Base-by-base conservation (phyloP, 768 basidiomycete genomes). In the Lentinus tigrinus region DNA sequence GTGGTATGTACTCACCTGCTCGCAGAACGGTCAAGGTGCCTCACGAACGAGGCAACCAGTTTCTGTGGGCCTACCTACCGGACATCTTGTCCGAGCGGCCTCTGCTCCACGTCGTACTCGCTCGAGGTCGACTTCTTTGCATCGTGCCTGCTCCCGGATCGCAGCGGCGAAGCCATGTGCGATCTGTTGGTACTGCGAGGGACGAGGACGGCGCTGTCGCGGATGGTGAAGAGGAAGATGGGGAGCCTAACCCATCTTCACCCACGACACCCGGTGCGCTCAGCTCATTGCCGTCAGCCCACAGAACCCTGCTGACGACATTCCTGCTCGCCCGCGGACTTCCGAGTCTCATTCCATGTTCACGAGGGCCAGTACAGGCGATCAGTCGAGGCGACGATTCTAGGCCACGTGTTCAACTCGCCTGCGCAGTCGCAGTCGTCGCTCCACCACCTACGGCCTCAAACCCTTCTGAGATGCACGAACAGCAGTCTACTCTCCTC, bases 211-310 rank as follows among this genome's bases (percentile, higher is more conserved):
- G 84, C 7, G 85, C 85, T 10, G 64, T 47, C 1, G 64, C 63
- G 34, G 62, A 40, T 4, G 87, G 84, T 7, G 85, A 84, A 21
- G 81, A 78, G 19, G 78, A 77, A 8, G 79, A 65, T 13, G 68
- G 61, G 27, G 67, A 63, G 21, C 44, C 63, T 3, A 65, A 66
- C 17, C 63, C 69, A 13, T 70, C 72, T 53, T 73, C 75, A 1
- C 65, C 66, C 13, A 64, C 67, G 5, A 69, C 67, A 80, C 87
- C 9, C 75, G 75, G 52, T 84, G 73, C 49, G 77, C 84, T 10
- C 89, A 92, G 67, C 81, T 91, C 38, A 66, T 91, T 21, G 73
- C 91, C 26, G 71, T 73, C 65, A 71, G 73, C 65, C 68, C 77
- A 1, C 65, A 69, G 31, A 63, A 70, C 2, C 66, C 67, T 4